Evolutionary conservation across 2,329 filamentous ascomycete species (phyloP).

Genomic region (Colletotrichum tropicale): DNA sequence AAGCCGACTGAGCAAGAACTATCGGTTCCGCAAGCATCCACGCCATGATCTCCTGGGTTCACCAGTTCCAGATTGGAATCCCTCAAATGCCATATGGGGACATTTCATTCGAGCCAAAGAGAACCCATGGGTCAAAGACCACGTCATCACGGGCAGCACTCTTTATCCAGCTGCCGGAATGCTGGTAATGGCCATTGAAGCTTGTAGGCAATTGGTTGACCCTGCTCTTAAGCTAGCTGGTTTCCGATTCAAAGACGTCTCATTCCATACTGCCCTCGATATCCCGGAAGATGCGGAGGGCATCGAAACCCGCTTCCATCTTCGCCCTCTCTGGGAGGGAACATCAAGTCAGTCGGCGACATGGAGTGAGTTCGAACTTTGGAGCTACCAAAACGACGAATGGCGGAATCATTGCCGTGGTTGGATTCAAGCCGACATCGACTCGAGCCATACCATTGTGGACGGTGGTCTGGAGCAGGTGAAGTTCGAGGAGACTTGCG

Average conservation of each 20-base stretch:
- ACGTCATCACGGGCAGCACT: constrained; percentile 31
- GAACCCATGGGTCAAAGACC: constrained; percentile 42
- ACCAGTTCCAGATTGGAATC: neutral
- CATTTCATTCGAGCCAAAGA: constrained; percentile 26
- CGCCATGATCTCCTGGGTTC: neutral
- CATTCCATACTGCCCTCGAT: neutral
- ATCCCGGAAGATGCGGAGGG: neutral
- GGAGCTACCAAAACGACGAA: neutral
- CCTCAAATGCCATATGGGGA: constrained; percentile 33
- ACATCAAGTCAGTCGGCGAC: neutral
- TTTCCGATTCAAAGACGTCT: neutral
- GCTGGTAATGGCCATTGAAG: neutral
- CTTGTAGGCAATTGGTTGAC: neutral
- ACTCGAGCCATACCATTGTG: neutral
- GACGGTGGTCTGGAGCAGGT: neutral
- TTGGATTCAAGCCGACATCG: neutral
- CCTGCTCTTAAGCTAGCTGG: neutral
- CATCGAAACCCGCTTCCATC: neutral
- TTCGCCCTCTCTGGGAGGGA: neutral
- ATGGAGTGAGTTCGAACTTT: neutral
- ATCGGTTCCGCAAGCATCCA: neutral
- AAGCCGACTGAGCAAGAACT: neutral
- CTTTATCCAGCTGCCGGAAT: constrained; percentile 35
- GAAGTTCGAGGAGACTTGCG: neutral
- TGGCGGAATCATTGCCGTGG: neutral